Conservation (phyloP, 768 basidiomycete genomes). For the Boletus tomentosulus region DNA sequence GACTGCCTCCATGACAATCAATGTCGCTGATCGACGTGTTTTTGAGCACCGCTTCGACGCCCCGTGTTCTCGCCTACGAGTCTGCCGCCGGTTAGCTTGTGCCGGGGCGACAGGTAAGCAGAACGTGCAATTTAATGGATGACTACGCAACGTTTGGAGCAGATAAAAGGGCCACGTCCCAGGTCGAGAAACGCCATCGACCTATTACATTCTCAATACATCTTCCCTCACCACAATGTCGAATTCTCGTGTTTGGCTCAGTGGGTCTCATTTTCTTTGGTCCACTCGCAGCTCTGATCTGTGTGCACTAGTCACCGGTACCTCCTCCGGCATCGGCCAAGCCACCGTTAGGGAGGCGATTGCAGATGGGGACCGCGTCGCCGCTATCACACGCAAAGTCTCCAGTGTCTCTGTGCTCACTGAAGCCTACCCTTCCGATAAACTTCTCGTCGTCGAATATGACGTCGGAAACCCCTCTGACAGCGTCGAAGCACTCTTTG, state of each 20-base stretch:
- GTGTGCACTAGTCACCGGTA: too few relatives aligned
- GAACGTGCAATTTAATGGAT: not conserved
- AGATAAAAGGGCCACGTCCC: conserved; percentile 8
- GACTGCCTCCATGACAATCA: too few relatives aligned
- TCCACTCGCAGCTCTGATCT: conserved; percentile 35
- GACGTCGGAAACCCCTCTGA: conserved; percentile 23
- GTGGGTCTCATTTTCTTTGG: conserved; percentile 16
- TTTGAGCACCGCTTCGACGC: too few relatives aligned
- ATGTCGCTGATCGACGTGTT: too few relatives aligned
- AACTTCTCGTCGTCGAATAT: conserved; percentile 26
- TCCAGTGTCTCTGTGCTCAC: conserved; percentile 15
- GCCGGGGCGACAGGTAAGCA: too few relatives aligned
- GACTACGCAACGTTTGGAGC: not conserved
- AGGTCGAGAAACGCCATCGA: not conserved
- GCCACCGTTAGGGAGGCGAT: not conserved
- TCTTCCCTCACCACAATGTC: too few relatives aligned
- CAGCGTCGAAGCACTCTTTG: too few relatives aligned
- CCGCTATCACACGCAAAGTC: conserved; percentile 10
- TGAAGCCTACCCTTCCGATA: conserved; percentile 11
- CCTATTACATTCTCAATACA: too few relatives aligned
- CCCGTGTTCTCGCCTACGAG: too few relatives aligned
- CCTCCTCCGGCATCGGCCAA: conserved; percentile 35
- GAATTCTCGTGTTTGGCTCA: conserved; percentile 17
- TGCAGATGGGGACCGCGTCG: too few relatives aligned
- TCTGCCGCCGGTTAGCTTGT: too few relatives aligned